phyloP scores from a whole-genome alignment of 371 early-diverging fungal genomes.

The Syncephalis fuscata region DNA sequence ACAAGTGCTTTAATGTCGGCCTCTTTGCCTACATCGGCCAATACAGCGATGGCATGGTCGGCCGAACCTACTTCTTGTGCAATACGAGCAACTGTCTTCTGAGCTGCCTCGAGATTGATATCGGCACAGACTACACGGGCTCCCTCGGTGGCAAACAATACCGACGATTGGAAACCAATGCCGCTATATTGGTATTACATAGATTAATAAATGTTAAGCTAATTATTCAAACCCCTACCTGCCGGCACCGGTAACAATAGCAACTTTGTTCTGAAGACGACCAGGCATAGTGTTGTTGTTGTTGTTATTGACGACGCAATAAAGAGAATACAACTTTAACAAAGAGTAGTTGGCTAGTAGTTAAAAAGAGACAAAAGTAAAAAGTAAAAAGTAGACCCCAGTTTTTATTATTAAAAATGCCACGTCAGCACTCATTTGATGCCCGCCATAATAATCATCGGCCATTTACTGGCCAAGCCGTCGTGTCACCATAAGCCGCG shows the following conservation, averaged over 20 bases:
- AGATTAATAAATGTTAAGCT: not conserved
- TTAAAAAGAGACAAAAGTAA: no score
- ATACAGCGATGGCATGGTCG: constrained; percentile 23
- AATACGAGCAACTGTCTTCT: constrained; percentile 28
- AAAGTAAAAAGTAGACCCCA: no score
- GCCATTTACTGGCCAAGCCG: no score
- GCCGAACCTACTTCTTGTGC: constrained; percentile 13
- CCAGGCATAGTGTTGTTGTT: not conserved
- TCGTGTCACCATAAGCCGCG: no score
- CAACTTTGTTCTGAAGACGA: constrained; percentile 55
- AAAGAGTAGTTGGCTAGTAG: no score
- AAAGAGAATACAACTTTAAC: no score
- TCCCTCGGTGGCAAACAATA: constrained; percentile 71
- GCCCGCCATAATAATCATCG: no score
- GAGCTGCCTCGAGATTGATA: constrained; percentile 39
- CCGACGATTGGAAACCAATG: constrained; percentile 58
- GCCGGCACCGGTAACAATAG: constrained; percentile 72
- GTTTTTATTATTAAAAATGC: no score
- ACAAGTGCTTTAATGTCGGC: constrained; percentile 49
- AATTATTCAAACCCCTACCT: constrained; percentile 23
- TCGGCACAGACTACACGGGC: constrained; percentile 65
- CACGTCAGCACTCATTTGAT: no score
- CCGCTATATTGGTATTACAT: constrained; percentile 27
- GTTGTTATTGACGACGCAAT: no score
- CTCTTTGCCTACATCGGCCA: constrained; percentile 58